Evolutionary conservation across 148 eudicot species (phyloP).

Genomic region (Polygonum aviculare): DNA sequence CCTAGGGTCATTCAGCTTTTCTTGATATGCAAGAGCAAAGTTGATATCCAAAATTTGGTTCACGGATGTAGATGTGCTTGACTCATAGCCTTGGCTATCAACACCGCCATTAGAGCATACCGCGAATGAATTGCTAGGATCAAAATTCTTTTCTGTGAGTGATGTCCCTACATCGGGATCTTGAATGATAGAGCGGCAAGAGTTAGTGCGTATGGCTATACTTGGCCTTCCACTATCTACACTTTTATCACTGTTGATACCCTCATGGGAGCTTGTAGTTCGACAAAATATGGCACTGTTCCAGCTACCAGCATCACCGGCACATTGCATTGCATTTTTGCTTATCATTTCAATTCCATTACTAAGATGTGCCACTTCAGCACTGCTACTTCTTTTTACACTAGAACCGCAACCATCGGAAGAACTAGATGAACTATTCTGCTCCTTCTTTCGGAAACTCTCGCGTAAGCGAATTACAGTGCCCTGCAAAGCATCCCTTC

Average conservation of each 20-base stretch:
- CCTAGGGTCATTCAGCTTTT: constrained; percentile 84
- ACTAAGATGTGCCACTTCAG: constrained; percentile 87
- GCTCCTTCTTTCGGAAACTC: constrained; percentile 88
- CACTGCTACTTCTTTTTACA: constrained; percentile 94
- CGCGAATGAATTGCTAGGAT: constrained; percentile 44
- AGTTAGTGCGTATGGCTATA: constrained; percentile 72
- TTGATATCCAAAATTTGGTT: constrained; percentile 70
- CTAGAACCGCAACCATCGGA: constrained; percentile 96
- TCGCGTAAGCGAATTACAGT: constrained; percentile 94
- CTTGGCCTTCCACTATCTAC: constrained; percentile 98
- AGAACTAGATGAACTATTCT: constrained; percentile 84
- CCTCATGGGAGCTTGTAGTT: constrained; percentile 54
- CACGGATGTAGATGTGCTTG: constrained; percentile 69
- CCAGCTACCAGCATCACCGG: constrained; percentile 63
- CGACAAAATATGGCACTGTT: constrained; percentile 29
- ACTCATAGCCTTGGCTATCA: constrained; percentile 90
- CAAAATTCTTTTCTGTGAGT: constrained; percentile 48
- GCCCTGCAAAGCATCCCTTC: constrained; percentile 95
- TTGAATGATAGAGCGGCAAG: constrained; percentile 81
- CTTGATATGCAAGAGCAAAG: constrained; percentile 79
- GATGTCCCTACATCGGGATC: constrained; percentile 79
- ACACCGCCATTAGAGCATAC: constrained; percentile 77
- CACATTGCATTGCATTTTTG: constrained; percentile 39
- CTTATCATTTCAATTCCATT: constrained; percentile 32
- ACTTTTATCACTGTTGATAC: constrained; percentile 79